Percentiles rank a stretch among this genome's conserved stretches.
phyloP scores from a whole-genome alignment of 257 asterid genomes.

The Ilex aquifolium region DNA sequence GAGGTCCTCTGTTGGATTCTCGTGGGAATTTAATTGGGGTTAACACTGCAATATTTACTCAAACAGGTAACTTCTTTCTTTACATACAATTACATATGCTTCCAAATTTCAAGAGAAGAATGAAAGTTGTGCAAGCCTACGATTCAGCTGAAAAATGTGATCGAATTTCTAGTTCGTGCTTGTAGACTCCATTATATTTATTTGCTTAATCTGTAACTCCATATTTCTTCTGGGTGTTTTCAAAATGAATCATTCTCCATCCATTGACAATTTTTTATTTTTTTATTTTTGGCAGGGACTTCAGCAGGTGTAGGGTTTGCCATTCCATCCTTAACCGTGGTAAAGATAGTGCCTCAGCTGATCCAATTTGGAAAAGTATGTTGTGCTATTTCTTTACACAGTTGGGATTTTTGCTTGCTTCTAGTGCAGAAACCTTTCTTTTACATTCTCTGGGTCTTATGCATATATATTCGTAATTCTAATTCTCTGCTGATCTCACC shows the following conservation, averaged over 20 bases:
- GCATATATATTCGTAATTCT: too few species aligned
- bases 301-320: conserved; percentile 98
- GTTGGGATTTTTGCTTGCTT: conserved; percentile 1
- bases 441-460: not conserved
- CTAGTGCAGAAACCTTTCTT: not conserved
- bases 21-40: conserved; percentile 87
- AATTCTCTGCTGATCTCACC: too few species aligned
- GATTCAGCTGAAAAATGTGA: too few species aligned
- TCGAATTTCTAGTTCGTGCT: too few species aligned
- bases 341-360: conserved; percentile 87
- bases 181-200: not conserved
- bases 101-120: too few species aligned
- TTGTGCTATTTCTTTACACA: not conserved
- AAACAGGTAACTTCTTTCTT: conserved; percentile 47
- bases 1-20: conserved; percentile 92
- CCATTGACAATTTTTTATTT: not conserved
- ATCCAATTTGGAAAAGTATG: conserved; percentile 81
- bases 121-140: not conserved
- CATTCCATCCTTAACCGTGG: conserved; percentile 86
- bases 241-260: not conserved
- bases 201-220: not conserved
- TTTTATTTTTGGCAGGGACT: conserved; percentile 54
- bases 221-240: not conserved
- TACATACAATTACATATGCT: too few species aligned
- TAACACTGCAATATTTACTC: conserved; percentile 95